Evolutionary conservation across 306 rosid species (phyloP), one percentile per base, ranked within the genome.

Genomic region (Ceratonia siliqua): DNA sequence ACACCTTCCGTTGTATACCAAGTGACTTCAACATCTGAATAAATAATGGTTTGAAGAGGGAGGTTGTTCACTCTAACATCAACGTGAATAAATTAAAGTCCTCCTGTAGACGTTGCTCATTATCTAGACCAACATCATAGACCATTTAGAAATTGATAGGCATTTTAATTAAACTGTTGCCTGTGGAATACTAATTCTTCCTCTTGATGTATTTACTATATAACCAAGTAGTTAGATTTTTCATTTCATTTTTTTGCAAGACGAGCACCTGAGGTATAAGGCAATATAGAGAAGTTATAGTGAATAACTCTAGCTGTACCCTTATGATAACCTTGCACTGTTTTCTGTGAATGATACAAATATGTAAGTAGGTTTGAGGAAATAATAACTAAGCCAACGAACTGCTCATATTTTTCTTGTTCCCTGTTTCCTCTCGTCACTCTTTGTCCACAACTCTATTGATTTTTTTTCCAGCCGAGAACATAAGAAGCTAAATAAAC

Each of bases 401-500:
- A 7, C 14, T n/a, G n/a, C 41, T 39, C 2, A 15, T 22, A 21
- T 45, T 15, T 15, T 66, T 8, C 25, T 1, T n/a, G n/a, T 27
- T 24, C 42, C 22, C 42, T 17, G 8, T 43, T n/a, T n/a, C n/a
- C 9, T 36, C 68, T 39, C 20, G 20, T 18, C n/a, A 8, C 20
- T 11, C n/a, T 52, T 35, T 62, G 32, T 32, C 24, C 49, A 50
- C 28, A 21, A 39, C 20, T 21, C 53, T 50, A 18, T 17, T 13
- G 25, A 63, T n/a, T n/a, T 71, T 65, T 21, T 46, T 63, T 52
- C 8, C 82, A 21, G 38, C 33, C 20, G 14, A 64, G 43, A 43
- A 32, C 8, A 61, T 18, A 46, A 58, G n/a, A n/a, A n/a, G 48
- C n/a, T 41, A 11, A 15, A 32, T 62, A 18, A 21, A 11, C 68